Evolutionary conservation across 2,329 filamentous ascomycete species (phyloP).

Genomic region (Penicillium sp.): DNA sequence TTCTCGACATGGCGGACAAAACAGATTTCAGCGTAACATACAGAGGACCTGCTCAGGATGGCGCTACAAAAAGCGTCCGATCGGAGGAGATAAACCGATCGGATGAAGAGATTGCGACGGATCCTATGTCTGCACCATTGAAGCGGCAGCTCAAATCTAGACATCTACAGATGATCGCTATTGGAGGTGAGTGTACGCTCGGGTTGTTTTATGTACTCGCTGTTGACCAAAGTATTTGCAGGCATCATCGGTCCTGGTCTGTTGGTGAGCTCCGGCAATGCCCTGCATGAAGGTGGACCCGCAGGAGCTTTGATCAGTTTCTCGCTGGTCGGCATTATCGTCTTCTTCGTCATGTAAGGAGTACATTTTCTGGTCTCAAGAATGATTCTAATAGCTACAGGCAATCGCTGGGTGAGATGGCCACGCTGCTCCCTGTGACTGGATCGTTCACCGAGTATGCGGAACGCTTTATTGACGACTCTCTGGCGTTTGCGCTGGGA

Average conservation of each 20-base stretch:
- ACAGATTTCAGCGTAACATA: constrained; percentile 4
- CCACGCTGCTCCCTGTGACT: constrained; percentile 68
- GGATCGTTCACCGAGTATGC: constrained; percentile 70
- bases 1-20: constrained; percentile 8
- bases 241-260: constrained; percentile 67
- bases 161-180: constrained; percentile 65
- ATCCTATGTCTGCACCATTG: constrained; percentile 28
- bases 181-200: constrained; percentile 56
- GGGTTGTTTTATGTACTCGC: not conserved
- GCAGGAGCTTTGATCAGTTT: constrained; percentile 73
- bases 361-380: not conserved
- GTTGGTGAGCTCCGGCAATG: constrained; percentile 68
- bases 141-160: constrained; percentile 52
- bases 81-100: not conserved
- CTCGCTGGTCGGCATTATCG: constrained; percentile 67
- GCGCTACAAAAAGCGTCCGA: constrained; percentile 2
- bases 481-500: constrained; percentile 65
- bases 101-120: constrained; percentile 6
- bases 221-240: constrained; percentile 11
- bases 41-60: constrained; percentile 2
- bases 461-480: constrained; percentile 68
- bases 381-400: constrained; percentile 46
- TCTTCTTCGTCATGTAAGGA: constrained; percentile 46
- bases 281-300: constrained; percentile 66
- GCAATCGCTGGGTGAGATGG: constrained; percentile 72